Percentiles rank a stretch among this genome's conserved stretches.
These are phyloP conservation scores for Ambispora gerdemannii DNA, from an alignment of 192 early-diverging fungal genomes.

Conservation along the genomic window DNA sequence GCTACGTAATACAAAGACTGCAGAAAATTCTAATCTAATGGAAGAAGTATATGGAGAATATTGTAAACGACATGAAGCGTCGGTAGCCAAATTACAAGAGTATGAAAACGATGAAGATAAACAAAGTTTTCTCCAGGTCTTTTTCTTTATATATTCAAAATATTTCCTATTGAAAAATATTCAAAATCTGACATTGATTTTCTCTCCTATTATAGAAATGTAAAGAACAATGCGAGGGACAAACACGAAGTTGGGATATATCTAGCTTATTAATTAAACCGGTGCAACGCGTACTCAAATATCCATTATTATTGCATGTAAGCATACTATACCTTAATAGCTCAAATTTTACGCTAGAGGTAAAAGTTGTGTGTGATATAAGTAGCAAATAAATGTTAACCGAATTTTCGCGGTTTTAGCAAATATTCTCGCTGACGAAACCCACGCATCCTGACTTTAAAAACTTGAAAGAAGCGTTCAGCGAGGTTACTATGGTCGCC, in stretches of 20 bases:
- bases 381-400: no score
- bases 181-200: conserved; percentile 39
- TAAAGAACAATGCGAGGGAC: conserved; percentile 58
- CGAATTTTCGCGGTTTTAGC: conserved; percentile 33
- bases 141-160: conserved; percentile 16
- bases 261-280: conserved; percentile 91
- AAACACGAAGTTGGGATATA: conserved; percentile 90
- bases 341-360: no score
- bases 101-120: conserved; percentile 40
- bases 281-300: conserved; percentile 96
- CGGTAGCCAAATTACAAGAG: conserved; percentile 62
- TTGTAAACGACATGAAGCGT: conserved; percentile 73
- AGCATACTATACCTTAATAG: conserved; percentile 7
- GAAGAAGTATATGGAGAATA: conserved; percentile 68
- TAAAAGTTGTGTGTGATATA: no score
- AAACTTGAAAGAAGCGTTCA: conserved; percentile 45
- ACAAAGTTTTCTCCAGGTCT: conserved; percentile 50
- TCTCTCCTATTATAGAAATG: conserved; percentile 48
- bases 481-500: conserved; percentile 62
- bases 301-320: conserved; percentile 82
- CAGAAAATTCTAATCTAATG: conserved; percentile 42
- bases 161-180: conserved; percentile 37
- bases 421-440: conserved; percentile 56
- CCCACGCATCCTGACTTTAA: conserved; percentile 56
- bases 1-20: background rate